phyloP scores from a whole-genome alignment of 148 eudicot genomes.

The Fagopyrum tataricum region DNA sequence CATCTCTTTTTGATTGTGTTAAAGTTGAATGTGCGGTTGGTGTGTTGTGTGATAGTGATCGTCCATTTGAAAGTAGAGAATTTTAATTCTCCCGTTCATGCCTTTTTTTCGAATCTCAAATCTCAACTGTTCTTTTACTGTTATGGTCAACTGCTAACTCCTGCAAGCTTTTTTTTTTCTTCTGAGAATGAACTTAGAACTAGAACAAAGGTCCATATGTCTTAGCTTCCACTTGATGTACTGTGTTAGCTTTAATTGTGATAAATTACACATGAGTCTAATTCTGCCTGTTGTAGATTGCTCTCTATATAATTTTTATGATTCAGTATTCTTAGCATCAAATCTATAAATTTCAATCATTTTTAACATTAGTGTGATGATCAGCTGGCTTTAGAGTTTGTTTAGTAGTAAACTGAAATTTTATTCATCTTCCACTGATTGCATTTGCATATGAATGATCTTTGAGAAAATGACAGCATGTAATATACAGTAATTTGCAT shows the following conservation, averaged over 20 bases:
- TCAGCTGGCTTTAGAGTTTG: background rate
- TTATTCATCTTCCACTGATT: background rate
- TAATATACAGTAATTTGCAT: background rate
- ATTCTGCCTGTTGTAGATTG: too few relatives aligned
- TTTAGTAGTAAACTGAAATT: background rate
- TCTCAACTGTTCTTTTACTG: background rate
- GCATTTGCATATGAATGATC: too few relatives aligned
- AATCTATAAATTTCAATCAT: background rate
- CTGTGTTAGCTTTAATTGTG: background rate
- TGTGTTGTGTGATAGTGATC: background rate
- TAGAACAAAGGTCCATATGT: background rate
- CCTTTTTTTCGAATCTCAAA: conserved; percentile 4
- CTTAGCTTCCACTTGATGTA: background rate
- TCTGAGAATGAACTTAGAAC: background rate
- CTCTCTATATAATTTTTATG: too few relatives aligned
- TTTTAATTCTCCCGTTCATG: background rate
- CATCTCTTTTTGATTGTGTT: background rate
- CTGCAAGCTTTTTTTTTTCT: background rate
- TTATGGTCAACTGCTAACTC: conserved; percentile 3
- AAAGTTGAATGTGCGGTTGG: background rate
- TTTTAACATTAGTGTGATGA: background rate
- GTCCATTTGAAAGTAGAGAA: conserved; percentile 6
- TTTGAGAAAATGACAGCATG: too few relatives aligned
- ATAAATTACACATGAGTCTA: background rate
- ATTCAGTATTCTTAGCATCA: background rate